A percentile compares a stretch with the other conserved stretches of the same genome.
phyloP scores from a whole-genome alignment of 202 grass and related monocot species.

The Carex sylvatica region DNA sequence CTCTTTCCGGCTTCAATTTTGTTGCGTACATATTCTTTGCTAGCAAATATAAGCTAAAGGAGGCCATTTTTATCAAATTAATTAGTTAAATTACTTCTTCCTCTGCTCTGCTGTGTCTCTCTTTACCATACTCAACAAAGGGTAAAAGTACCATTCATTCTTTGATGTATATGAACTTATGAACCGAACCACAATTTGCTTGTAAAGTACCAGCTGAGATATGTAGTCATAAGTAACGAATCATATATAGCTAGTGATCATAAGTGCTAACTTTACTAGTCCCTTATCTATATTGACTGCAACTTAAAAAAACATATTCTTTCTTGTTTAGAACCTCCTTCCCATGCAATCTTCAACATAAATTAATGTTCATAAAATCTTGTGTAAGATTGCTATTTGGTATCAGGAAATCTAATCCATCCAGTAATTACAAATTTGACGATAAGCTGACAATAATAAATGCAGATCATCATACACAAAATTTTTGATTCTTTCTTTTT shows the following conservation, averaged over 20 bases:
- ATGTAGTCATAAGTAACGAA: too few relatives aligned
- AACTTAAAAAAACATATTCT: background rate
- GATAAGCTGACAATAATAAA: slow-evolving; percentile 29
- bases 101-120: too few relatives aligned
- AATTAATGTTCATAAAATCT: slow-evolving; percentile 6
- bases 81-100: too few relatives aligned
- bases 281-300: background rate
- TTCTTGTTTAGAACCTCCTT: background rate
- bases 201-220: too few relatives aligned
- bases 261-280: background rate
- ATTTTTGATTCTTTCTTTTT: background rate
- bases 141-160: too few relatives aligned
- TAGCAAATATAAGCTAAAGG: slow-evolving; percentile 66
- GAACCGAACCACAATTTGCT: too few relatives aligned
- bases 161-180: too few relatives aligned
- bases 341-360: background rate
- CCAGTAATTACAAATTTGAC: slow-evolving; percentile 20
- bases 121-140: too few relatives aligned
- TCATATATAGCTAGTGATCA: too few relatives aligned
- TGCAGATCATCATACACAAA: slow-evolving; percentile 25
- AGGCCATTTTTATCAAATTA: slow-evolving; percentile 23
- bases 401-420: slow-evolving; percentile 16
- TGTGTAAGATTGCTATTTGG: slow-evolving; percentile 14
- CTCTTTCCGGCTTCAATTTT: slow-evolving; percentile 45
- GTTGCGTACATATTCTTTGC: slow-evolving; percentile 50